These are phyloP conservation scores for Aspergillus udagawae DNA, from an alignment of 2,329 filamentous ascomycete genomes.

Conservation along the genomic window DNA sequence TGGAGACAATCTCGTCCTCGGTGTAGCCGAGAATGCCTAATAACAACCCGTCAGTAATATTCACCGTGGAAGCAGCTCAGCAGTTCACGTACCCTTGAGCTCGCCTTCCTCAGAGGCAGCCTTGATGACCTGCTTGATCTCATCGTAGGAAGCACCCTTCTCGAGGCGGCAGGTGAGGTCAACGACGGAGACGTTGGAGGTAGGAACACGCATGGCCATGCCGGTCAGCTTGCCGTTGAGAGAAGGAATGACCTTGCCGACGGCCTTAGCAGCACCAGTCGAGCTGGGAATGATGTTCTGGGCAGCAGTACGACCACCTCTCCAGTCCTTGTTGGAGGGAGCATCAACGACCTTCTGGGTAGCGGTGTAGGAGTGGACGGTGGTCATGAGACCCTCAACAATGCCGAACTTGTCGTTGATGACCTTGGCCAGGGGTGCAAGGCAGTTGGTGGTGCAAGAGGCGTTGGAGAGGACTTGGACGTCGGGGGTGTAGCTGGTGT, in stretches of 20 bases:
- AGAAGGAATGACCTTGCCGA: constrained; percentile 98
- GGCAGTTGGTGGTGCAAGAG: constrained; percentile 99
- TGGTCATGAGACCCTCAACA: constrained; percentile 99
- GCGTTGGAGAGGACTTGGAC: constrained; percentile 97
- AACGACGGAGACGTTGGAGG: constrained; percentile 97
- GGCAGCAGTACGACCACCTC: constrained; percentile 96
- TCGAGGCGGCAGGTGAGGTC: constrained; percentile 92
- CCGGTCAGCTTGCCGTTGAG: constrained; percentile 99
- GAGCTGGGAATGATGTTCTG: constrained; percentile 99
- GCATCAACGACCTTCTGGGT: constrained; percentile 99
- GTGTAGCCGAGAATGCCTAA: constrained; percentile 89
- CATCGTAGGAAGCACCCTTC: constrained; percentile 70
- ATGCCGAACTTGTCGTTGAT: constrained; percentile 98
- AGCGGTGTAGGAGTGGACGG: constrained; percentile 98
- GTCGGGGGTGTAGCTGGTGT: constrained; percentile 86
- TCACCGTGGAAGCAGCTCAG: background rate
- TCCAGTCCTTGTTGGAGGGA: constrained; percentile 98
- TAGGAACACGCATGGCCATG: constrained; percentile 99
- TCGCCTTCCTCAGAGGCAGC: constrained; percentile 68
- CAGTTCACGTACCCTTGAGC: constrained; percentile 65
- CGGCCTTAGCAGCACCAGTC: constrained; percentile 99
- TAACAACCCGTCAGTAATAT: background rate
- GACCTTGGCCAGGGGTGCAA: constrained; percentile 98
- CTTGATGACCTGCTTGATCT: constrained; percentile 93
- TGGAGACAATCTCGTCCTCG: constrained; percentile 94